Evolutionary conservation across 164 flowering plant genomes (phyloP).

Genomic region (Echeveria elegans): DNA sequence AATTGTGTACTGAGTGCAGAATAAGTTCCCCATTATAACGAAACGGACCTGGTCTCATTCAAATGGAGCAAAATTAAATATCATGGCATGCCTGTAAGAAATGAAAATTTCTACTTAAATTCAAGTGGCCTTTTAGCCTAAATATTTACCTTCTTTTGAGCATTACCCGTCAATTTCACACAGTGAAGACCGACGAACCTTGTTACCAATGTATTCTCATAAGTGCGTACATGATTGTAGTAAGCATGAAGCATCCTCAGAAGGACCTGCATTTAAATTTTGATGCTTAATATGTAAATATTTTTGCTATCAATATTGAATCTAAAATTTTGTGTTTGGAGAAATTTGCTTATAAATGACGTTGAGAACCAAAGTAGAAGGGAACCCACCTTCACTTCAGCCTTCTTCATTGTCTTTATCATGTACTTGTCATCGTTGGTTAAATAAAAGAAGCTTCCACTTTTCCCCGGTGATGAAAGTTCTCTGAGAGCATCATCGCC

Average conservation of each 20-base stretch:
- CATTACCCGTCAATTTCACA: slow-evolving; percentile 67
- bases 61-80: background rate
- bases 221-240: slow-evolving; percentile 74
- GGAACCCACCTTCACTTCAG: slow-evolving; percentile 63
- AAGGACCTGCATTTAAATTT: slow-evolving; percentile 41
- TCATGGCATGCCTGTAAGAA: background rate
- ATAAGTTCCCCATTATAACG: slow-evolving; percentile 55
- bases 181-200: slow-evolving; percentile 86
- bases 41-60: slow-evolving; percentile 41
- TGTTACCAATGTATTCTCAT: slow-evolving; percentile 75
- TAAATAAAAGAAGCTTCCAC: slow-evolving; percentile 89
- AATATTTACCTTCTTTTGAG: slow-evolving; percentile 59
- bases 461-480: slow-evolving; percentile 93
- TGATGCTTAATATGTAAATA: background rate
- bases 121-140: background rate
- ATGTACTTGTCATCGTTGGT: slow-evolving; percentile 78
- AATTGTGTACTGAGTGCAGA: slow-evolving; percentile 38
- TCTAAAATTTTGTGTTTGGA: too few relatives aligned
- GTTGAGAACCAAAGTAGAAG: background rate
- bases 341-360: background rate
- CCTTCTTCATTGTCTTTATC: slow-evolving; percentile 82
- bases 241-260: slow-evolving; percentile 85
- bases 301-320: too few relatives aligned
- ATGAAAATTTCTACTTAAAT: background rate
- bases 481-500: slow-evolving; percentile 93